Conservation (phyloP, 768 basidiomycete genomes). For the Tulasnella sp. region DNA sequence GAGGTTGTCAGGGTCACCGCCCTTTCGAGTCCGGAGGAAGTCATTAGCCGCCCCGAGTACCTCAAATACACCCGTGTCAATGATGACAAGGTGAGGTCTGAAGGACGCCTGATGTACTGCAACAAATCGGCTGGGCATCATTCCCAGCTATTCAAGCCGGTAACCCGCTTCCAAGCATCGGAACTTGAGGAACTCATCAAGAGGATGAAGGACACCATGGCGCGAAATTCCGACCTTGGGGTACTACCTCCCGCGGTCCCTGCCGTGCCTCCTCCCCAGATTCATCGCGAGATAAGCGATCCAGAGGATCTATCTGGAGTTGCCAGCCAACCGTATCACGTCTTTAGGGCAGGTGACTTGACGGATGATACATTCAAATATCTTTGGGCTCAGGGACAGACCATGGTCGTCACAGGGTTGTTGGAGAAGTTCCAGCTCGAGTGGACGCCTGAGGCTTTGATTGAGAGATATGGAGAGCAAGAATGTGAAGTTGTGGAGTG, state of each 20-base stretch:
- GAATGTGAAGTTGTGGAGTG: constrained; percentile 71
- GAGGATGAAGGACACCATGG: constrained; percentile 54
- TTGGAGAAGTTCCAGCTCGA: constrained; percentile 48
- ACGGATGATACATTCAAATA: constrained; percentile 50
- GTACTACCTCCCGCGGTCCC: not conserved
- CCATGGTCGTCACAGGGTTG: constrained; percentile 65
- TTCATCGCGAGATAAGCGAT: not conserved
- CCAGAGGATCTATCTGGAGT: constrained; percentile 29
- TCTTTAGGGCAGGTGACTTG: constrained; percentile 40
- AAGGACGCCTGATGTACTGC: constrained; percentile 12
- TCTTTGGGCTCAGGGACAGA: constrained; percentile 65
- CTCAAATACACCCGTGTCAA: constrained; percentile 61
- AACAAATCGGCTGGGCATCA: constrained; percentile 46
- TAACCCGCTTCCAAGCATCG: constrained; percentile 58
- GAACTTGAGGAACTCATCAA: constrained; percentile 57
- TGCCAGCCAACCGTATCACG: constrained; percentile 38
- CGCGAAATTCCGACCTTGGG: constrained; percentile 11
- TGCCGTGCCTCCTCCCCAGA: not conserved
- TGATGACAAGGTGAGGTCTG: constrained; percentile 43
- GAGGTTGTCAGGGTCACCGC: constrained; percentile 52
- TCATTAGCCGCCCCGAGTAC: constrained; percentile 36
- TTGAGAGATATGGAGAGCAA: constrained; percentile 51
- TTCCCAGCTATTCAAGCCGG: constrained; percentile 59
- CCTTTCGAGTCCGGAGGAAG: constrained; percentile 42
- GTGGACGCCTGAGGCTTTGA: constrained; percentile 83